phyloP scores from a whole-genome alignment of 1,284 basidiomycete genomes.

The Lignosus rhinocerotis region DNA sequence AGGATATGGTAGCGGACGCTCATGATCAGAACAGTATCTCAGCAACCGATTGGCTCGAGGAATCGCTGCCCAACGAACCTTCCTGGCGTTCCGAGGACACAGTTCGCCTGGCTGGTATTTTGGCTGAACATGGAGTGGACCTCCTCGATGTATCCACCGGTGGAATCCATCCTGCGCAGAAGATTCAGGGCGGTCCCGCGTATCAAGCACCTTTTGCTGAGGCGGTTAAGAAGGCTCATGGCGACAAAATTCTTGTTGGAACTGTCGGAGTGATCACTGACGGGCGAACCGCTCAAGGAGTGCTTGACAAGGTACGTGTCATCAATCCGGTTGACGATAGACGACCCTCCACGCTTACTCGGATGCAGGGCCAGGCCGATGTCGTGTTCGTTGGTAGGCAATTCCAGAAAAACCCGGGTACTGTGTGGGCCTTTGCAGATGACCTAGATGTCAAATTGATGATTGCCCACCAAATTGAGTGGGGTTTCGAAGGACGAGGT shows the following conservation, averaged over 20 bases:
- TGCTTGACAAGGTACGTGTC: conserved; percentile 44
- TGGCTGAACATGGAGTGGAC: conserved; percentile 58
- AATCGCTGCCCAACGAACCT: conserved; percentile 41
- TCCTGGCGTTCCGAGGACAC: conserved; percentile 59
- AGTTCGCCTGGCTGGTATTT: conserved; percentile 45
- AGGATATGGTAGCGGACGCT: not conserved
- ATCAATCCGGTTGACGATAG: not conserved
- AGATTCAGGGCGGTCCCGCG: conserved; percentile 35
- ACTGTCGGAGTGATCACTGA: conserved; percentile 65
- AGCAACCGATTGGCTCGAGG: conserved; percentile 59
- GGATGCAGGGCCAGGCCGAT: conserved; percentile 40
- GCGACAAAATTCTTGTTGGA: conserved; percentile 46
- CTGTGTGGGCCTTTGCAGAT: conserved; percentile 52
- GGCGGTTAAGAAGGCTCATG: conserved; percentile 46
- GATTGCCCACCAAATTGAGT: conserved; percentile 51
- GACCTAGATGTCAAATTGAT: conserved; percentile 48
- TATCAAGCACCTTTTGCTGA: conserved; percentile 54
- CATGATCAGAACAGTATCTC: conserved; percentile 42
- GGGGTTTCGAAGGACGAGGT: conserved; percentile 42
- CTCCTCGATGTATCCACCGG: conserved; percentile 57
- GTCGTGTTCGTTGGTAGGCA: conserved; percentile 50
- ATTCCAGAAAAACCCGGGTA: conserved; percentile 58
- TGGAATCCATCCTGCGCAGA: conserved; percentile 44
- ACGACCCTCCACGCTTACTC: not conserved
- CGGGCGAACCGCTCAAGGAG: conserved; percentile 59